Percentiles rank a stretch among this genome's conserved stretches.
Conservation (phyloP, 2,329 filamentous ascomycete species). For the Fusarium annulatum region DNA sequence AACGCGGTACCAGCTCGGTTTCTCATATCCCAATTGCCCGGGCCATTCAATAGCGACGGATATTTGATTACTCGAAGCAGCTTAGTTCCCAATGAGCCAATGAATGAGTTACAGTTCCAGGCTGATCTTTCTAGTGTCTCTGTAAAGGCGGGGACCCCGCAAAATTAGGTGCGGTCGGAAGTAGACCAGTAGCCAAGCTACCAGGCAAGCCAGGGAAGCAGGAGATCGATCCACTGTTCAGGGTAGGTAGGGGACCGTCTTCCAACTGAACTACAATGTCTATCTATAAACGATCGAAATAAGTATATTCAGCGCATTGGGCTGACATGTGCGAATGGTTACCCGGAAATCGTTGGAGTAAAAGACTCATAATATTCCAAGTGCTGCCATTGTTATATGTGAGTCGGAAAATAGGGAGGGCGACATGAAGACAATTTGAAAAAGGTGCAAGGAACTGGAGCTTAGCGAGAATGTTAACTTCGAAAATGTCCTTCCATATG, state of each 20-base stretch:
- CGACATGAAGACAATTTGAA: background rate
- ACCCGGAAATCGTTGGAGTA: too few species aligned
- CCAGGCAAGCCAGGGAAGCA: background rate
- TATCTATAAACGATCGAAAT: background rate
- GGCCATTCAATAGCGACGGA: conserved; percentile 10
- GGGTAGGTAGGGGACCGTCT: background rate
- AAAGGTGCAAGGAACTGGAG: background rate
- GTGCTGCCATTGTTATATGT: background rate
- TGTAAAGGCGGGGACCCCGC: conserved; percentile 36
- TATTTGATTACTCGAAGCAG: conserved; percentile 20
- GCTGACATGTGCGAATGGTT: background rate
- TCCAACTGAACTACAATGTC: background rate
- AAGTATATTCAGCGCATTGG: background rate
- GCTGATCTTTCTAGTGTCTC: conserved; percentile 18
- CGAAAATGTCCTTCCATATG: background rate
- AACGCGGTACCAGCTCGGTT: conserved; percentile 42
- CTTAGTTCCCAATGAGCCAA: conserved; percentile 27
- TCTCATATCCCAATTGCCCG: conserved; percentile 36
- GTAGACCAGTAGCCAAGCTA: background rate
- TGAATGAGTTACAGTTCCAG: conserved; percentile 26
- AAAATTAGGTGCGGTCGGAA: conserved; percentile 8
- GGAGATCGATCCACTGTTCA: background rate
- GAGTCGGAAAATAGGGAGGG: background rate
- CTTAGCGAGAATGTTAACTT: background rate
- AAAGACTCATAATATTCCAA: background rate